Evolutionary conservation across 2,329 filamentous ascomycete genomes (phyloP), one percentile per base, ranked within the genome.

Genomic region (Botrytis tulipae): DNA sequence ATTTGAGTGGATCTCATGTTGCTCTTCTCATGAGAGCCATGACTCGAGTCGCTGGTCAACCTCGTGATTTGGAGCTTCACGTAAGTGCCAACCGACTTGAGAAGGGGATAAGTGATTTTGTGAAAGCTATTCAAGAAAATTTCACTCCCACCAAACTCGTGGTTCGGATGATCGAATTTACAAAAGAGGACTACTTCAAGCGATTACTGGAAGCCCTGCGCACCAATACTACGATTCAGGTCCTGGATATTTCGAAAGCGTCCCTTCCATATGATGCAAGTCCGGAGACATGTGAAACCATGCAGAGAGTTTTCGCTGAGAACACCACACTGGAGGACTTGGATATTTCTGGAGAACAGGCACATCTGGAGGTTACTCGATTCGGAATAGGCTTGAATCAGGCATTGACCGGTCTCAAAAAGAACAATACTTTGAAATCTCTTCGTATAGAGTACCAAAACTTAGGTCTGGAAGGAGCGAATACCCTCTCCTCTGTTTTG

Each of bases 281-380:
- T 14, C 86, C 88, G 16, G 89, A 91, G 73, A 93, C 91, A 0
- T 92, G 90, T 78, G 86, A 87, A 74, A 86, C 88, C 22, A 81
- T 93, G 72, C 87, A 89, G 75, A 81, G 85, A 68, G 87, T 93
- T 82, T 91, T 93, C 77, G 87, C 89, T 48, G 86, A 91, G 70
- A 93, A 93, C 75, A 84, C 85, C n/a, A 89, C 88, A 0, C 82
- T 93, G 3, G 85, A 90, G 76, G 89, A 90, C 79, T 82, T 93
- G 20, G 89, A 93, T 79, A 90, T 93, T 62, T 92, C 90, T 40
- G 91, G 91, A 14, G 91, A 93, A 78, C 89, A 91, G 76, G 91
- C 91, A 9, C 88, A 91, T 77, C 81, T 93, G n/a, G 91, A 93
- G 78, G 89, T 89, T 6, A 90, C 90, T 4, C 87, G 90, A 67